phyloP scores from a whole-genome alignment of 805 yeast genomes.

The Wickerhamomyces queroliae region DNA sequence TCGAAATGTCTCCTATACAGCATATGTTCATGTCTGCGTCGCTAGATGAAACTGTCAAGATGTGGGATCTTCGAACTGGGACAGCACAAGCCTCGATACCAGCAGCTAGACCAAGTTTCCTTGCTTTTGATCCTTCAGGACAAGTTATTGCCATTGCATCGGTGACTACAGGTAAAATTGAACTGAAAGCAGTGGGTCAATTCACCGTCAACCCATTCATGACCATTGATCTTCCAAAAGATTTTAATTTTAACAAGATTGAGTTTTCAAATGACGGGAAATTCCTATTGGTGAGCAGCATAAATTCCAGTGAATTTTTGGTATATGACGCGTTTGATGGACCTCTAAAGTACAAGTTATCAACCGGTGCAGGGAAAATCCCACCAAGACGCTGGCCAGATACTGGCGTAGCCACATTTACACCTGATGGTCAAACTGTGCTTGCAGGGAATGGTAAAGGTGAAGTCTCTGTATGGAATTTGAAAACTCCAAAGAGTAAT shows the following conservation, averaged over 20 bases:
- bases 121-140: constrained; percentile 83
- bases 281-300: constrained; percentile 50
- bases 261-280: constrained; percentile 81
- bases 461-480: constrained; percentile 48
- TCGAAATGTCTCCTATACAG: constrained; percentile 68
- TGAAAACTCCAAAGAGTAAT: constrained; percentile 20
- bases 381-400: constrained; percentile 39
- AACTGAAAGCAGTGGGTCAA: constrained; percentile 50
- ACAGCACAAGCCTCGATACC: constrained; percentile 58
- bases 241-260: constrained; percentile 50
- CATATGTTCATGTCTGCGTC: constrained; percentile 65
- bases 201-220: constrained; percentile 43
- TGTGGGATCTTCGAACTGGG: constrained; percentile 81
- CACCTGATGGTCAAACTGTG: constrained; percentile 64
- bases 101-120: constrained; percentile 45
- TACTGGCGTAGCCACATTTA: constrained; percentile 51
- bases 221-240: constrained; percentile 32
- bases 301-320: constrained; percentile 46
- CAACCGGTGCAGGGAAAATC: constrained; percentile 42
- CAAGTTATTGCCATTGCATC: constrained; percentile 68
- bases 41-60: constrained; percentile 69
- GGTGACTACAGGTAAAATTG: constrained; percentile 35
- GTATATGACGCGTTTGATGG: constrained; percentile 72
- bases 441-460: constrained; percentile 57
- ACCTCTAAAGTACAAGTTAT: constrained; percentile 35